These are phyloP conservation scores for Triglochin maritima DNA, from an alignment of 106 monocot species.

Conservation along the genomic window DNA sequence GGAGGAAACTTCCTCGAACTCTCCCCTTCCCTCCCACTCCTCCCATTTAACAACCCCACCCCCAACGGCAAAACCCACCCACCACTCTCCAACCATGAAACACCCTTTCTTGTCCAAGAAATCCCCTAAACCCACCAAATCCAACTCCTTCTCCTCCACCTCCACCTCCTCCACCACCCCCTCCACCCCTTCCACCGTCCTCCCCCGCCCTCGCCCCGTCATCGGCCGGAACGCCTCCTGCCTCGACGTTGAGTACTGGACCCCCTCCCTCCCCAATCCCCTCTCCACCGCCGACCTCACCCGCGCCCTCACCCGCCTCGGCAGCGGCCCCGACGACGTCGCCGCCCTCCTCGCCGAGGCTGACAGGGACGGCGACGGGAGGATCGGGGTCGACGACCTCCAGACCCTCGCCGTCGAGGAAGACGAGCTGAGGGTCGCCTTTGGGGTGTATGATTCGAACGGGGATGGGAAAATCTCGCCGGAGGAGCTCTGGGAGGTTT, in stretches of 20 bases:
- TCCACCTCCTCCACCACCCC: background rate
- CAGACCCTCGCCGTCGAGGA: background rate
- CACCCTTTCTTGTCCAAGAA: background rate
- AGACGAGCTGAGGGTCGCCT: conserved; percentile 40
- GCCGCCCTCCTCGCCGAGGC: conserved; percentile 15
- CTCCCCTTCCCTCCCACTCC: background rate
- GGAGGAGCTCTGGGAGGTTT: conserved; percentile 44
- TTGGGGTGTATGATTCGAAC: conserved; percentile 54
- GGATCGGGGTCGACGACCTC: conserved; percentile 15
- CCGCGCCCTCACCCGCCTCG: conserved; percentile 5
- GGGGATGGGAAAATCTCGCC: conserved; percentile 65
- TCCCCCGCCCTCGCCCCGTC: background rate
- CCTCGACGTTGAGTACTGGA: conserved; percentile 14
- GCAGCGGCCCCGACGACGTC: conserved; percentile 7
- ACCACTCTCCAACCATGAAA: background rate
- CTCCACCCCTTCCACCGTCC: background rate
- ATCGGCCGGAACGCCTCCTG: conserved; percentile 21
- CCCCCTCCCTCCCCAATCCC: background rate
- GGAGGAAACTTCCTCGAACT: conserved; percentile 6
- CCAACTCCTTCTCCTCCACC: background rate
- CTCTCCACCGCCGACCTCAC: background rate
- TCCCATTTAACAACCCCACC: conserved; percentile 2
- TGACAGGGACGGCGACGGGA: conserved; percentile 23
- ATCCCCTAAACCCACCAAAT: background rate
- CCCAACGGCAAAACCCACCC: background rate